Evolutionary conservation across 148 eudicot genomes (phyloP), one percentile per base, ranked within the genome.

Genomic region (Diospyros lotus): DNA sequence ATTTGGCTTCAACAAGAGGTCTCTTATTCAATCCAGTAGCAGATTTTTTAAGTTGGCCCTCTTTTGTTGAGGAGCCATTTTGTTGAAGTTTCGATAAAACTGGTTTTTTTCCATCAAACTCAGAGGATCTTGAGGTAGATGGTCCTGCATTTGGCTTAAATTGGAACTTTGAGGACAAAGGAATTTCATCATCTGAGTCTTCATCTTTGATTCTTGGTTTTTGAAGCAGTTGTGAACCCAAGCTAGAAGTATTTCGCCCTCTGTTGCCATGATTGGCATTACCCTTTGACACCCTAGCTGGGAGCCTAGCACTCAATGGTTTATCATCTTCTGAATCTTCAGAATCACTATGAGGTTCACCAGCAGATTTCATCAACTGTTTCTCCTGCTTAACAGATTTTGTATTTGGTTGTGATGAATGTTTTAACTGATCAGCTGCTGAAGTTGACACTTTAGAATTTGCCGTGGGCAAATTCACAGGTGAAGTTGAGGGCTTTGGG

Each of bases 271-370:
- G 65, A 28, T 73, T 80, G 67, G 84, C 76, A 74, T 63, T 84
- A 51, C 68, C 61, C 80, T 86, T 91, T 12, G 77, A 70, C 60
- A 15, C 58, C 52, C 77, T 84, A 68, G 69, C 46, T n/a, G 82
- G 15, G 56, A 90, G 74, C 82, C 94, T 92, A 65, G 78, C 60
- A 71, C 85, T 83, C 64, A 94, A 84, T 56, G 97, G 98, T 85
- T 85, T 89, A 52, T 90, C 89, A 88, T 92, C 99, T 72, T 90
- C 97, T 53, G 98, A 94, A 82, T 87, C 96, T 76, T 84, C 96
- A 9, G 86, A 82, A 69, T 85, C 91, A 80, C 75, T 73, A 54
- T 73, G 56, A 52, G 74, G 78, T 71, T 63, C 52, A 68, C 41
- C 73, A 75, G 68, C 69, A 67, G 80, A 52, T 61, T 51, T 80